Conservation (phyloP, 1,284 basidiomycete genomes). For the Flammula alnicola region DNA sequence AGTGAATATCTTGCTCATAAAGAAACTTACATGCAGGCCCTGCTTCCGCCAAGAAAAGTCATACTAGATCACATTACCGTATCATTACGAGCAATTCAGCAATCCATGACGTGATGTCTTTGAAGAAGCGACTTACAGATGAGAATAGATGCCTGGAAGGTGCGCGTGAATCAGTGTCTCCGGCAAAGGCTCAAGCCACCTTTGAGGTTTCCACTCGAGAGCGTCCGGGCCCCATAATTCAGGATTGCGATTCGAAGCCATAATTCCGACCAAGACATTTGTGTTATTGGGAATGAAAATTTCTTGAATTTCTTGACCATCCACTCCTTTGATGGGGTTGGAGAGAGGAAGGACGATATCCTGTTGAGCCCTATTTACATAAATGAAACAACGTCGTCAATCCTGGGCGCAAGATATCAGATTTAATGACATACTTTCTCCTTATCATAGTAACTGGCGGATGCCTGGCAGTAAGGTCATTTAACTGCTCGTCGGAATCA, state of each 20-base stretch:
- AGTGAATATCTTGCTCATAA: constrained; percentile 12
- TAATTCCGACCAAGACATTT: constrained; percentile 38
- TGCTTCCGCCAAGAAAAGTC: constrained; percentile 45
- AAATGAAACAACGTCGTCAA: constrained; percentile 8
- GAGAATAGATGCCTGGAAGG: constrained; percentile 42
- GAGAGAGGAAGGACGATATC: constrained; percentile 31
- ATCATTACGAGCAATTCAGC: too few relatives aligned
- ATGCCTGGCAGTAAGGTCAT: constrained; percentile 17
- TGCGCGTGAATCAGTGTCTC: constrained; percentile 30
- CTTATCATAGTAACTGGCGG: constrained; percentile 20
- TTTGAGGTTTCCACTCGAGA: constrained; percentile 42
- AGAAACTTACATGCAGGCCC: constrained; percentile 46
- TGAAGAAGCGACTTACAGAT: constrained; percentile 27
- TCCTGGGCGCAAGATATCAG: neutral
- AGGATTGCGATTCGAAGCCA: constrained; percentile 41
- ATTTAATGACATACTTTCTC: constrained; percentile 25
- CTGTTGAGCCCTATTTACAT: constrained; percentile 20
- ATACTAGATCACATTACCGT: too few relatives aligned
- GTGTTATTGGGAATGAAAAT: constrained; percentile 36
- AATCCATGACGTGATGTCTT: neutral
- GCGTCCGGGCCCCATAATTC: constrained; percentile 32
- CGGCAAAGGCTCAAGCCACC: constrained; percentile 43
- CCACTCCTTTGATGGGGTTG: constrained; percentile 25
- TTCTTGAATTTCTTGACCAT: constrained; percentile 28
- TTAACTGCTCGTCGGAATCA: constrained; percentile 11